phyloP scores from a whole-genome alignment of 331 rosid species.

The Malus hybrid region DNA sequence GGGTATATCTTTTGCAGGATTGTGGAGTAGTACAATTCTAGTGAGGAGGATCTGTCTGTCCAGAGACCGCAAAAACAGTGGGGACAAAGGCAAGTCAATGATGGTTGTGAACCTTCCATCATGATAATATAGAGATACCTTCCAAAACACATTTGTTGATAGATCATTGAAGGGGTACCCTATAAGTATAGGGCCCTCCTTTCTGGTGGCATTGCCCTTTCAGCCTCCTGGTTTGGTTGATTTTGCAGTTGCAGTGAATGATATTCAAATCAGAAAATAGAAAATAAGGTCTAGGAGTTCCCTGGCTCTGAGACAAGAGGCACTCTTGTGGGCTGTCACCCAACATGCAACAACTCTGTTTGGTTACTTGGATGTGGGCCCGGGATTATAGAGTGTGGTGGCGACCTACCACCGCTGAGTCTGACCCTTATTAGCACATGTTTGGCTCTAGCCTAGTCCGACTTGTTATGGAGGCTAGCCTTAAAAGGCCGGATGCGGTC shows the following conservation, averaged over 20 bases:
- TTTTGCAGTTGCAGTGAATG: background rate
- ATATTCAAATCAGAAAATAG: background rate
- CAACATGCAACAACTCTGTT: conserved; percentile 1
- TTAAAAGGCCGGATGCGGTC: background rate
- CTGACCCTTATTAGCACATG: background rate
- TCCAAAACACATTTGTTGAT: conserved; percentile 3
- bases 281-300: conserved; percentile 6
- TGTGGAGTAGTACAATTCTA: background rate
- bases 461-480: background rate
- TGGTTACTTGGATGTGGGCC: conserved; percentile 12
- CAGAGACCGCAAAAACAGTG: conserved; percentile 1
- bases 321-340: conserved; percentile 27
- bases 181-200: background rate
- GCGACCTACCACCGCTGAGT: background rate
- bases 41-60: background rate
- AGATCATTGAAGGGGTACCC: conserved; percentile 8
- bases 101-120: conserved; percentile 15
- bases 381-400: background rate
- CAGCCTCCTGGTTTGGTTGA: conserved; percentile 1
- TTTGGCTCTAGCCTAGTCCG: background rate
- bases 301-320: conserved; percentile 22
- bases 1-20: background rate
- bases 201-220: background rate
- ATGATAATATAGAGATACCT: background rate
- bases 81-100: conserved; percentile 12